Conservation (phyloP, 2,329 filamentous ascomycete genomes). For the Boeremia lycopersici region DNA sequence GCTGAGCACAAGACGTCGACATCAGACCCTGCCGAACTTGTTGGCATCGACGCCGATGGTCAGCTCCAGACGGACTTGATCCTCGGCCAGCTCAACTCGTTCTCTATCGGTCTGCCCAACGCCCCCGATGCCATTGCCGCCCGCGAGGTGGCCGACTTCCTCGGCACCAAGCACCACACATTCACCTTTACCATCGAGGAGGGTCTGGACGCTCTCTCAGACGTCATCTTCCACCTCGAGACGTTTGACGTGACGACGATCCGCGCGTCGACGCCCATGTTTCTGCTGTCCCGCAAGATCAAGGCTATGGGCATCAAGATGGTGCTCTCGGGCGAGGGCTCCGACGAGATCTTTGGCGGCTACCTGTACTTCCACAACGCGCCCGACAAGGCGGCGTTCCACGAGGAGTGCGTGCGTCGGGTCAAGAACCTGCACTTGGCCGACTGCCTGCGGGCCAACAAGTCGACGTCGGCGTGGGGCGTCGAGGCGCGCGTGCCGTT, state of each 20-base stretch:
- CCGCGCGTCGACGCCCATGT: constrained; percentile 98
- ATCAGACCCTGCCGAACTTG: constrained; percentile 60
- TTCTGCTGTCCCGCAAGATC: constrained; percentile 95
- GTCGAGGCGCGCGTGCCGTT: constrained; percentile 97
- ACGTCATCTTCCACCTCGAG: constrained; percentile 98
- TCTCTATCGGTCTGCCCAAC: constrained; percentile 94
- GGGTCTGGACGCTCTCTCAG: constrained; percentile 92
- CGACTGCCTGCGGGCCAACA: constrained; percentile 98
- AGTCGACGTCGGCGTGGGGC: constrained; percentile 97
- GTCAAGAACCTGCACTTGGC: constrained; percentile 96
- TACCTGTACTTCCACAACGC: constrained; percentile 99
- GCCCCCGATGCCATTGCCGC: constrained; percentile 93
- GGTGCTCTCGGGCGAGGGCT: constrained; percentile 96
- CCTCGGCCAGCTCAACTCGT: constrained; percentile 94
- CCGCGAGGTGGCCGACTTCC: constrained; percentile 90
- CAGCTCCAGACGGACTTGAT: constrained; percentile 87
- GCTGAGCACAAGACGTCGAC: constrained; percentile 42
- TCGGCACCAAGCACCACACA: constrained; percentile 96
- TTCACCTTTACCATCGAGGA: constrained; percentile 99
- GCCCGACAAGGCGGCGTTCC: constrained; percentile 88
- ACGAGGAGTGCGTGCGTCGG: constrained; percentile 90
- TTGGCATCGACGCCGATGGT: constrained; percentile 93
- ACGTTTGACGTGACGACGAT: constrained; percentile 98
- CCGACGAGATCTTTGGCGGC: constrained; percentile 97
- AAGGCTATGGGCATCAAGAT: constrained; percentile 99